Conservation (phyloP, 148 eudicot species). For the Persicaria maculosa region DNA sequence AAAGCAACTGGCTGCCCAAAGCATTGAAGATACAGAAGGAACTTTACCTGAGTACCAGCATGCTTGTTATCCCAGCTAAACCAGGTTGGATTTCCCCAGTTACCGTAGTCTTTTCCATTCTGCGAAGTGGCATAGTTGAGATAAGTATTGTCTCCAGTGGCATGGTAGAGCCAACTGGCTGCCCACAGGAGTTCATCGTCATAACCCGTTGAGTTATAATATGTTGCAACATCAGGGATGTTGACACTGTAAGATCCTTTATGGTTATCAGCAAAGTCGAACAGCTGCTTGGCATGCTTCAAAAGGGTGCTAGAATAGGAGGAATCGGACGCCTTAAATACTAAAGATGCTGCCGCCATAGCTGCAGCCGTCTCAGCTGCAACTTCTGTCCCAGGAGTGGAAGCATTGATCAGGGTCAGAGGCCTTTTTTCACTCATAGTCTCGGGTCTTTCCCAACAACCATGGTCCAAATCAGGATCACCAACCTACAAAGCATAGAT, state of each 20-base stretch:
- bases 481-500: constrained; percentile 50
- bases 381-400: constrained; percentile 82
- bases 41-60: constrained; percentile 75
- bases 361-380: constrained; percentile 98
- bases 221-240: constrained; percentile 63
- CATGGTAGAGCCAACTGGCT: constrained; percentile 92
- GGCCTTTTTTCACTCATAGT: constrained; percentile 66
- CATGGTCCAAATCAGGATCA: constrained; percentile 65
- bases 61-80: constrained; percentile 95
- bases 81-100: constrained; percentile 79
- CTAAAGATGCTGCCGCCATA: constrained; percentile 88
- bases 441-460: constrained; percentile 94
- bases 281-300: constrained; percentile 65
- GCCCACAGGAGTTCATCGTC: constrained; percentile 98
- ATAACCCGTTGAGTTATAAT: constrained; percentile 77
- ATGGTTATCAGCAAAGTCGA: constrained; percentile 60
- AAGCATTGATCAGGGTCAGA: constrained; percentile 51
- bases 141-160: constrained; percentile 55
- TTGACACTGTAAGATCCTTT: constrained; percentile 62
- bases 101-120: constrained; percentile 57
- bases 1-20: not conserved
- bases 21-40: not conserved
- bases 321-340: constrained; percentile 52
- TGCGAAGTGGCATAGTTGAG: constrained; percentile 50
- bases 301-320: constrained; percentile 57